phyloP scores from a whole-genome alignment of 2,329 filamentous ascomycete species.

The Scytalidium sp. region DNA sequence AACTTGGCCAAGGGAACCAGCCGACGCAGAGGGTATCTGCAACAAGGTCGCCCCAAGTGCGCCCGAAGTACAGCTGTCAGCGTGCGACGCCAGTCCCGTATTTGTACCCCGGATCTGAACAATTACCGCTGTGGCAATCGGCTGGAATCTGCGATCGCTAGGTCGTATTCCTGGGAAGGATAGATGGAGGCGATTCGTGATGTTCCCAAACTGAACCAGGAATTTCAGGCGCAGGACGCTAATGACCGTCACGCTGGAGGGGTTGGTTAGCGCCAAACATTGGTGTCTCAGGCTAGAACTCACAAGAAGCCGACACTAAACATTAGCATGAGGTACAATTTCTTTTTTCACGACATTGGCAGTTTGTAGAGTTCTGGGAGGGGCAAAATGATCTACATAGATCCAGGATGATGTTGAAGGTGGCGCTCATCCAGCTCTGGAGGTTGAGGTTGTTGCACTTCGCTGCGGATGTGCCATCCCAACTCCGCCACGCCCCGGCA shows the following conservation, averaged over 20 bases:
- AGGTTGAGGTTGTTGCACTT: constrained; percentile 47
- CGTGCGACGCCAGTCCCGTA: too few species aligned
- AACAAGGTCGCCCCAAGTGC: too few species aligned
- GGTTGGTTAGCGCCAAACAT: not conserved
- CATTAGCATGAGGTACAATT: constrained; percentile 45
- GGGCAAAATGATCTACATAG: constrained; percentile 47
- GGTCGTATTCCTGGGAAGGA: too few species aligned
- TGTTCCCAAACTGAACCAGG: constrained; percentile 16
- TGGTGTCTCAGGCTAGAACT: constrained; percentile 1
- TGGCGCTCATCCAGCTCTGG: constrained; percentile 48
- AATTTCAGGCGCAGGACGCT: constrained; percentile 14
- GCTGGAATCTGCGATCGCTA: too few species aligned
- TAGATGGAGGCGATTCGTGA: too few species aligned
- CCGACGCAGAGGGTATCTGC: too few species aligned
- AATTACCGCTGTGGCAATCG: too few species aligned
- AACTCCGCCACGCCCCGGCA: constrained; percentile 49
- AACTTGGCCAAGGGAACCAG: too few species aligned
- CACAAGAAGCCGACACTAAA: constrained; percentile 44
- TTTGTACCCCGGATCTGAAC: too few species aligned
- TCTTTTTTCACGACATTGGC: constrained; percentile 43
- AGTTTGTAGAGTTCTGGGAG: constrained; percentile 40
- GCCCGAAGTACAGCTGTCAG: too few species aligned
- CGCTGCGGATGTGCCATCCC: constrained; percentile 44
- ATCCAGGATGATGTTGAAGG: constrained; percentile 49
- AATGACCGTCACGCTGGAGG: constrained; percentile 14